Evolutionary conservation across 148 eudicot genomes (phyloP).

Genomic region (Rhododendron vialii): DNA sequence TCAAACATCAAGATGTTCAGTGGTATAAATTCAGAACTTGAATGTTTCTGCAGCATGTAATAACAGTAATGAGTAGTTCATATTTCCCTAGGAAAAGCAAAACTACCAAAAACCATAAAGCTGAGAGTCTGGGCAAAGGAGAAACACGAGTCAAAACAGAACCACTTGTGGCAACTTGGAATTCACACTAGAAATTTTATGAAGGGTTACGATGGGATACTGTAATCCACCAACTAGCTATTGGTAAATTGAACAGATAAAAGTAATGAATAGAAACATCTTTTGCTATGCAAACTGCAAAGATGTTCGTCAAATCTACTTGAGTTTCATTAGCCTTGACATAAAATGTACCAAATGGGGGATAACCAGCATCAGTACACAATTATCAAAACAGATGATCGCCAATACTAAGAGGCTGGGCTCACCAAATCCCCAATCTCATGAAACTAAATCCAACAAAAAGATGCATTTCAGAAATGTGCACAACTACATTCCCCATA

Average conservation of each 20-base stretch:
- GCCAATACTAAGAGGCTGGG: background rate
- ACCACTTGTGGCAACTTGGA: background rate
- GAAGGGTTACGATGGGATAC: background rate
- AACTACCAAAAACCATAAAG: background rate
- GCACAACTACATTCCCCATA: background rate
- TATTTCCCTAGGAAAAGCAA: background rate
- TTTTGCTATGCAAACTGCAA: background rate
- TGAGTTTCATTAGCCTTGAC: background rate
- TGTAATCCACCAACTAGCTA: background rate
- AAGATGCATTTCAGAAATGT: background rate
- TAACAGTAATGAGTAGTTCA: background rate
- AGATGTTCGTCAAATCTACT: background rate
- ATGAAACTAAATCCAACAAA: background rate
- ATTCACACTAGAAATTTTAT: background rate
- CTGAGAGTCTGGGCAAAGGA: background rate
- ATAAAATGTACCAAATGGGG: background rate
- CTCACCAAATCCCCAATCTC: background rate
- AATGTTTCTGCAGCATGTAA: background rate
- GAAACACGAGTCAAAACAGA: background rate
- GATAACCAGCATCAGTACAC: background rate
- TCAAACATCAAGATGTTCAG: conserved; percentile 16
- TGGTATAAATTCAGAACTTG: background rate
- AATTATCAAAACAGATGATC: background rate
- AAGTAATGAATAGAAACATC: background rate
- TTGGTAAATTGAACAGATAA: background rate